These are phyloP conservation scores for Peterozyma xylosa DNA, from an alignment of 805 yeast species.

Conservation along the genomic window DNA sequence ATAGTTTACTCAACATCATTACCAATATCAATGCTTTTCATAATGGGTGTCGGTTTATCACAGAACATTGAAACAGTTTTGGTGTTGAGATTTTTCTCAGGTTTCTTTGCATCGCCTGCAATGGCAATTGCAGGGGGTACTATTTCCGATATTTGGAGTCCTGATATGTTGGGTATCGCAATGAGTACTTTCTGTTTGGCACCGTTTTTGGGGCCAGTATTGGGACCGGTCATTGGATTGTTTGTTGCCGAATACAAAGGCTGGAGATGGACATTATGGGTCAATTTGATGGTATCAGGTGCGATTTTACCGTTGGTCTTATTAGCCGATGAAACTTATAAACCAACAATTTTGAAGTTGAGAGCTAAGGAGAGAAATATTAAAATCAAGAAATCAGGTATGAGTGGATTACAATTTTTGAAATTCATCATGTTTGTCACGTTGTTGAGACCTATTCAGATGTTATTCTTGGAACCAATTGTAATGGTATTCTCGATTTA, in stretches of 20 bases:
- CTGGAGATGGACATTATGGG: slow-evolving; percentile 71
- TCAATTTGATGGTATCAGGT: slow-evolving; percentile 61
- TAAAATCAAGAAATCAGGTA: slow-evolving; percentile 29
- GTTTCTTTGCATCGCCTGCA: slow-evolving; percentile 74
- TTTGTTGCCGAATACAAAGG: slow-evolving; percentile 57
- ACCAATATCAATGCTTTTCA: slow-evolving; percentile 63
- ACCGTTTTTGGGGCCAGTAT: slow-evolving; percentile 74
- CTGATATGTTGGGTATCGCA: slow-evolving; percentile 61
- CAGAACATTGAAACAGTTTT: slow-evolving; percentile 52
- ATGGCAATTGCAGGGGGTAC: slow-evolving; percentile 84
- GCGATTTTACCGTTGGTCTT: slow-evolving; percentile 37
- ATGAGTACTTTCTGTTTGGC: slow-evolving; percentile 73
- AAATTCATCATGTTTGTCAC: slow-evolving; percentile 41
- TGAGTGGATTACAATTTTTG: slow-evolving; percentile 27
- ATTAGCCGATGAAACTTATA: slow-evolving; percentile 63
- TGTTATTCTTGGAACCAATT: slow-evolving; percentile 70
- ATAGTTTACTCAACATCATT: slow-evolving; percentile 50
- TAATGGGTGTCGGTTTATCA: slow-evolving; percentile 67
- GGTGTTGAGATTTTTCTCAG: slow-evolving; percentile 67
- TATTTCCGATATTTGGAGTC: slow-evolving; percentile 67
- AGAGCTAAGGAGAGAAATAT: slow-evolving; percentile 59
- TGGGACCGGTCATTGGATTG: slow-evolving; percentile 72
- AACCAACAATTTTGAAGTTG: slow-evolving; percentile 50
- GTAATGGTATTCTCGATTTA: slow-evolving; percentile 63
- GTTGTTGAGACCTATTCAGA: slow-evolving; percentile 54